These are phyloP conservation scores for Corchorus capsularis DNA, from an alignment of 345 rosid species.

Conservation along the genomic window DNA sequence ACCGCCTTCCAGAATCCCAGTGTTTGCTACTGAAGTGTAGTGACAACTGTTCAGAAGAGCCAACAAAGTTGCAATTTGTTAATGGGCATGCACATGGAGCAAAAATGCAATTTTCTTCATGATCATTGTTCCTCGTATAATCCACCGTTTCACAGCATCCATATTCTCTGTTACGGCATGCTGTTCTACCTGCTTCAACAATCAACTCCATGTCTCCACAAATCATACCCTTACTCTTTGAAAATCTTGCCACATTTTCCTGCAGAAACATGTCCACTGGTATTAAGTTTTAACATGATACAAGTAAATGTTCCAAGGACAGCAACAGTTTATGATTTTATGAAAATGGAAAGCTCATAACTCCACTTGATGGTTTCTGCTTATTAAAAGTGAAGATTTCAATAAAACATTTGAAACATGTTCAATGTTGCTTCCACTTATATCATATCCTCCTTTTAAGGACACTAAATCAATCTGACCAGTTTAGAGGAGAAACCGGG, in stretches of 20 bases:
- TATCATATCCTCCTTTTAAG: not conserved
- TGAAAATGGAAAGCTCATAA: not conserved
- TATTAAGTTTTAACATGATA: not conserved
- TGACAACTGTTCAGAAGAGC: conserved; percentile 41
- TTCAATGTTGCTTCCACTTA: not conserved
- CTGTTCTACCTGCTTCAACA: conserved; percentile 37
- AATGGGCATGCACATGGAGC: conserved; percentile 51
- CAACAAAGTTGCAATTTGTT: conserved; percentile 37
- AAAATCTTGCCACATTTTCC: conserved; percentile 22
- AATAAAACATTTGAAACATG: not conserved
- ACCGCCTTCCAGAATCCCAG: conserved; percentile 33
- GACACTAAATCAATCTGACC: not conserved
- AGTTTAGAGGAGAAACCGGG: not conserved
- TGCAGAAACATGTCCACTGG: conserved; percentile 22
- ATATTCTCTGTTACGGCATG: conserved; percentile 38
- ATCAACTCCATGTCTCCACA: conserved; percentile 41
- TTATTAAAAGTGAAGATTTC: not conserved
- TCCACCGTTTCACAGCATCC: conserved; percentile 44
- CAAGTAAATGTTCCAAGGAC: not conserved
- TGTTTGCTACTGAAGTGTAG: conserved; percentile 44
- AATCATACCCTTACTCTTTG: conserved; percentile 12
- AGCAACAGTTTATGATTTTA: not conserved
- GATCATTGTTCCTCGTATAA: conserved; percentile 30
- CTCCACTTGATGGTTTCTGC: not conserved
- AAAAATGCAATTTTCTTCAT: conserved; percentile 39